Base-by-base conservation (phyloP, 192 early-diverging fungal species). In the Linnemannia exigua region DNA sequence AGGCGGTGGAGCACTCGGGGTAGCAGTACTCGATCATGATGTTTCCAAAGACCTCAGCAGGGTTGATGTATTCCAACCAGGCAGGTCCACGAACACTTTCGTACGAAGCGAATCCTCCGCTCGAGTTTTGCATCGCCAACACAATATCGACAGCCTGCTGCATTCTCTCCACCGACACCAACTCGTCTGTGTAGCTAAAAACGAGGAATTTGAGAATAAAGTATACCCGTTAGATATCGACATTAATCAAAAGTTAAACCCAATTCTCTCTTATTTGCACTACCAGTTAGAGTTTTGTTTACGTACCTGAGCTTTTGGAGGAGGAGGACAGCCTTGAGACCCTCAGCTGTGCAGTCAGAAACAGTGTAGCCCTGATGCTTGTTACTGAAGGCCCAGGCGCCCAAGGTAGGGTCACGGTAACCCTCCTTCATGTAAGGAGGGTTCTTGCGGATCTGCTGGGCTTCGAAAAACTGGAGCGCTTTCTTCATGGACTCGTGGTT, bases 11-110 rank as follows among this genome's bases (percentile, higher is more conserved):
- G 91, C 98, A 99, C 84, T 99, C 98, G 20, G 97, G 96, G 89
- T 99, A 99, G 67, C 90, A 90, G 91, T 99, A 99, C 89, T 98
- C 98, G 63, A 97, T 93, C 98, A 99, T 99, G 76, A 98, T 97
- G 76, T 95, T 95, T 44, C 96, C 97, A 95, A 99, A 99, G 22
- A 99, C 97, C 90, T 99, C 97, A 28, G 98, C 96, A 19, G 98
- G 96, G 84, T 99, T 99, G 75, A 99, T 88, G 67, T 80, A 89
- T 85, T 99, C 98, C 69, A 99, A 87, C 88, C 94, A 88, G 81
- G 89, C 75, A 14, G 95, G 93, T 6, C 96, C 96, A 68, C 98
- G 93, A 63, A 95, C 92, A 15, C 82, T 86, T 87, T 99, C 98
- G 88, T 99, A 99, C 58, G 93, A 94, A 3, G 97, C 97, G 87